Evolutionary conservation across 345 rosid genomes (phyloP), one percentile per base, ranked within the genome.

Genomic region (Lagerstroemia speciosa): DNA sequence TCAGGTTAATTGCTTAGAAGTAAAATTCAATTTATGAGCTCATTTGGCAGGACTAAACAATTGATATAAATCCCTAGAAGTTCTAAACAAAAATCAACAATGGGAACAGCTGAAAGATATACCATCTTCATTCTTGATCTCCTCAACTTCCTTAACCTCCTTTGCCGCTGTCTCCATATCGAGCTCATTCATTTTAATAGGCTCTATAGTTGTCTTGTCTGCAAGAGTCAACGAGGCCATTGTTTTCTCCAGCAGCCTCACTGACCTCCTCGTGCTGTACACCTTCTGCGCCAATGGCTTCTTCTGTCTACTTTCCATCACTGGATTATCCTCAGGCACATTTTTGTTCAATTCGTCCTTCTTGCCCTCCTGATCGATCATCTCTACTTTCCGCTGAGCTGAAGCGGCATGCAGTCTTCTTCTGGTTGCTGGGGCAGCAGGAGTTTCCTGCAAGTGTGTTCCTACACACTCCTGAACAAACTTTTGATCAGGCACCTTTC

Each of bases 231-330:
- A 58, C 20, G 77, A 80, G 64, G 69, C 81, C 86, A 88, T 76
- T 68, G 65, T 74, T 75, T 87, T 87, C 82, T 83, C 96, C 62
- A 94, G 52, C 75, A 94, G 43, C 69, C 85, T 88, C 58, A 80
- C 82, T 3, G 98, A 87, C 34, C 83, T 81, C 83, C 99, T 84
- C 2, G 95, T 88, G 72, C 88, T 79, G 64, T 82, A 82, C 29
- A 57, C 86, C 19, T 75, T 61, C 84, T 79, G 87, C 55, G 77
- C 79, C 0, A 84, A 72, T 24, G 74, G 62, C 73, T 68, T 73
- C 9, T 71, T 67, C 66, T 64, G 72, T 12, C 62, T 67, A 64
- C 77, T 63, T 19, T 8, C 73, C 46, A 48, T 36, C 16, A 65
- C 62, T 22, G 81, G 79, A n/a, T 70, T 41, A 67, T 82, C 77